Percentiles rank a stretch among this genome's conserved stretches.
These are phyloP conservation scores for Erodium texanum DNA, from an alignment of 441 rosid genomes.

Conservation along the genomic window DNA sequence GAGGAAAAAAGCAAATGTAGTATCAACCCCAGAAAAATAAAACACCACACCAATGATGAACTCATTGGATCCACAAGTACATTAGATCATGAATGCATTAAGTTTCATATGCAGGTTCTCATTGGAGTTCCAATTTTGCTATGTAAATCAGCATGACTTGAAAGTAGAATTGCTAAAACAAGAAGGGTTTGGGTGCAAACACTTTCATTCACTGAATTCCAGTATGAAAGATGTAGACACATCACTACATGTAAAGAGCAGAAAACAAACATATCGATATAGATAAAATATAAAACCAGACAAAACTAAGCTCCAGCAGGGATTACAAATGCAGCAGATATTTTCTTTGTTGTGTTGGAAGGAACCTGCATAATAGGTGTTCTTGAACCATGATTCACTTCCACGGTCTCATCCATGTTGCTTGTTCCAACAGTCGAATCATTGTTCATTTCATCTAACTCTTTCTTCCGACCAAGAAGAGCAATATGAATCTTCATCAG, in stretches of 20 bases:
- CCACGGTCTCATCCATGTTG: too few species aligned
- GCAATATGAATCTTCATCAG: constrained; percentile 1
- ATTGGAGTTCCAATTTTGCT: background rate
- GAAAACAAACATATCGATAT: background rate
- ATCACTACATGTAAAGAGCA: background rate
- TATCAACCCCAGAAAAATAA: background rate
- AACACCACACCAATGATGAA: background rate
- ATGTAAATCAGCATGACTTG: background rate
- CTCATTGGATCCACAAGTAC: background rate
- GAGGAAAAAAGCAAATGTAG: too few species aligned
- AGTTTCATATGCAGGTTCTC: too few species aligned
- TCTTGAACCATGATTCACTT: too few species aligned
- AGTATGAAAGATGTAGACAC: background rate
- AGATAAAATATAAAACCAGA: background rate
- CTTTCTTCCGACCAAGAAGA: background rate
- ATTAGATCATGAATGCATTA: background rate
- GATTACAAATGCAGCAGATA: constrained; percentile 1
- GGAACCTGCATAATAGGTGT: background rate
- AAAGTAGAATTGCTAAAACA: background rate
- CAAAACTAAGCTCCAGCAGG: constrained; percentile 1
- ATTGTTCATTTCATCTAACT: background rate
- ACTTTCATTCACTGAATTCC: constrained; percentile 1
- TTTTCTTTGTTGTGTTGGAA: constrained; percentile 4
- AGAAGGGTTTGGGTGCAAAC: background rate
- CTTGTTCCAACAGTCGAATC: background rate